Conservation (phyloP, 2,329 filamentous ascomycete species). For the Acephala macrosclerotiorum region DNA sequence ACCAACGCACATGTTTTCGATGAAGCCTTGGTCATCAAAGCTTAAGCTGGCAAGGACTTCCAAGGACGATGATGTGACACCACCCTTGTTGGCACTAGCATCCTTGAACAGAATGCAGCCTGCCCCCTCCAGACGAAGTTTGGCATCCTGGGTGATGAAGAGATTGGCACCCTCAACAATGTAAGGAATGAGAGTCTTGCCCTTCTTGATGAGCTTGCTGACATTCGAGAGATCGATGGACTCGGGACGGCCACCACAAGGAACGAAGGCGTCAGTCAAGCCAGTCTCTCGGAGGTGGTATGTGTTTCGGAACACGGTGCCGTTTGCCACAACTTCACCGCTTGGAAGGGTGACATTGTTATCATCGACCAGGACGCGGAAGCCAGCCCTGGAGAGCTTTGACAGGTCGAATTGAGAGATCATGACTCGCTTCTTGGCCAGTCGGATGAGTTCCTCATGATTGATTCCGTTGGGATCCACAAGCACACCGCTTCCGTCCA, state of each 20-base stretch:
- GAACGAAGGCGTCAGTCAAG: slow-evolving; percentile 88
- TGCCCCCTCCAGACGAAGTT: slow-evolving; percentile 92
- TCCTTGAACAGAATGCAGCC: slow-evolving; percentile 97
- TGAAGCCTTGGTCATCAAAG: slow-evolving; percentile 89
- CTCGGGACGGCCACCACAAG: slow-evolving; percentile 94
- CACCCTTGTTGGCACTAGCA: slow-evolving; percentile 97
- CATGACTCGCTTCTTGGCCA: slow-evolving; percentile 89
- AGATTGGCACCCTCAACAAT: slow-evolving; percentile 98
- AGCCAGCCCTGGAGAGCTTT: slow-evolving; percentile 88
- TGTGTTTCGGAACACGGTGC: slow-evolving; percentile 95
- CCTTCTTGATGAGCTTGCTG: slow-evolving; percentile 86
- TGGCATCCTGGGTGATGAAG: slow-evolving; percentile 98
- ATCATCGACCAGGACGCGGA: slow-evolving; percentile 92
- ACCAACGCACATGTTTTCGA: slow-evolving; percentile 92
- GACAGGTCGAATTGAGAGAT: slow-evolving; percentile 84
- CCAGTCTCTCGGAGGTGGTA: slow-evolving; percentile 87
- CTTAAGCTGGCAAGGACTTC: slow-evolving; percentile 94
- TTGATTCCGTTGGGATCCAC: slow-evolving; percentile 92
- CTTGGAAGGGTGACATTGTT: slow-evolving; percentile 85
- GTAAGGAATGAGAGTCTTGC: slow-evolving; percentile 88
- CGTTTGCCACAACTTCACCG: slow-evolving; percentile 88
- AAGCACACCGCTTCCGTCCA: slow-evolving; percentile 95
- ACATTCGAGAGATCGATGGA: slow-evolving; percentile 93
- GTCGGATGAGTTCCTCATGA: slow-evolving; percentile 79
- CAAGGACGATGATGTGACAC: slow-evolving; percentile 95